A percentile compares a stretch with the other conserved stretches of the same genome.
phyloP scores from a whole-genome alignment of 2,329 filamentous ascomycete genomes.

The Coleophoma crateriformis region DNA sequence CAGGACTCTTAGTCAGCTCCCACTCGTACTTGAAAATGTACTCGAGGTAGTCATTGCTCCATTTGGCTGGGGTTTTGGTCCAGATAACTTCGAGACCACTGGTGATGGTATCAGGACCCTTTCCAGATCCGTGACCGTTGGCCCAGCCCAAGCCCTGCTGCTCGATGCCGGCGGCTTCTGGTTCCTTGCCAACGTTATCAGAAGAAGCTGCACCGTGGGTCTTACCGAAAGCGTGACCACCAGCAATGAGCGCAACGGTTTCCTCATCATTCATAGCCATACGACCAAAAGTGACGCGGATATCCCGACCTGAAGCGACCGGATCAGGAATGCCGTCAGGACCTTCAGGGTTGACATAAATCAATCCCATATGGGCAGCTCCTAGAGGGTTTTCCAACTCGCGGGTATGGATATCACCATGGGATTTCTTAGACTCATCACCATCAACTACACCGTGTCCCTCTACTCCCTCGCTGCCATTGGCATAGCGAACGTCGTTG shows the following conservation, averaged over 20 bases:
- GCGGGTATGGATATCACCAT: slow-evolving; percentile 49
- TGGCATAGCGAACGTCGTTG: slow-evolving; percentile 63
- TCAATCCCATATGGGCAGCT: slow-evolving; percentile 69
- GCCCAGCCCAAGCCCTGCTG: slow-evolving; percentile 69
- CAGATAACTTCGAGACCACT: slow-evolving; percentile 74
- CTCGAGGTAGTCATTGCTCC: slow-evolving; percentile 69
- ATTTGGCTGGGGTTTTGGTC: slow-evolving; percentile 71
- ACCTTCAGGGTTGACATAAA: slow-evolving; percentile 79
- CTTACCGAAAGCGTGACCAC: slow-evolving; percentile 77
- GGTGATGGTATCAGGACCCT: slow-evolving; percentile 69
- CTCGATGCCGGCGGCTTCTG: slow-evolving; percentile 57
- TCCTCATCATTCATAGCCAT: slow-evolving; percentile 85
- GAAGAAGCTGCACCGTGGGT: slow-evolving; percentile 67
- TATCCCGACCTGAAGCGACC: slow-evolving; percentile 63
- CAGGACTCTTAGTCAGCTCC: slow-evolving; percentile 70
- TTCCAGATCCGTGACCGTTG: slow-evolving; percentile 59
- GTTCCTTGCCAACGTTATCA: slow-evolving; percentile 62
- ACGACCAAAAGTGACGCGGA: slow-evolving; percentile 67
- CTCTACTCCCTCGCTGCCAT: slow-evolving; percentile 12
- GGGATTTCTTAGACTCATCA: slow-evolving; percentile 34
- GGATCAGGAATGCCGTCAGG: slow-evolving; percentile 69
- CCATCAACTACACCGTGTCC: slow-evolving; percentile 35
- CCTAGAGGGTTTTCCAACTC: slow-evolving; percentile 64
- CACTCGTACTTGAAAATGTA: slow-evolving; percentile 76
- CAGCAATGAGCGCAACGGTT: slow-evolving; percentile 73